Conservation (phyloP, 768 basidiomycete species). For the Suillus subalutaceus region DNA sequence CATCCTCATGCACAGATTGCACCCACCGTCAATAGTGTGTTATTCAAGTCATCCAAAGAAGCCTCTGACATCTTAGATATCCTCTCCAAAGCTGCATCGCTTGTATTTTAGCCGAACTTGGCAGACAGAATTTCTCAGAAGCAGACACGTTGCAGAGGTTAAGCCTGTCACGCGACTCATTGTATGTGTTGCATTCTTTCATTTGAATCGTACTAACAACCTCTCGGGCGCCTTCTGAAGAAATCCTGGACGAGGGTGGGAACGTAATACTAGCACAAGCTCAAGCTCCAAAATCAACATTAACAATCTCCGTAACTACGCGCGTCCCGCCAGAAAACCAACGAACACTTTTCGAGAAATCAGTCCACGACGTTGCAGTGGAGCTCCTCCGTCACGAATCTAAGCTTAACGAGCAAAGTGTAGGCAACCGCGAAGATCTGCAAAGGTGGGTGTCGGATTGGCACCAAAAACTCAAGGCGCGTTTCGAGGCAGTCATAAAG, state of each 20-base stretch:
- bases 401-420: background rate
- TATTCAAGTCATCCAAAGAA: too few species aligned
- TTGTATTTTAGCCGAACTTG: too few species aligned
- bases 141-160: too few species aligned
- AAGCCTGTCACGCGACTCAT: background rate
- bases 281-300: background rate
- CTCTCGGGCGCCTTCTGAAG: conserved; percentile 21
- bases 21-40: too few species aligned
- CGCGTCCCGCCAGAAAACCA: conserved; percentile 52
- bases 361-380: background rate
- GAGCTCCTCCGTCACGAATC: background rate
- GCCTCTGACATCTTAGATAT: too few species aligned
- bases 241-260: conserved; percentile 22
- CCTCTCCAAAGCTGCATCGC: too few species aligned
- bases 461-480: conserved; percentile 44
- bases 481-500: conserved; percentile 51
- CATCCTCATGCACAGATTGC: too few species aligned
- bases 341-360: background rate
- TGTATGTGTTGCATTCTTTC: background rate
- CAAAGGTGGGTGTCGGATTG: conserved; percentile 49
- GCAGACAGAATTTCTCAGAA: too few species aligned
- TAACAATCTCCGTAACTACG: conserved; percentile 30
- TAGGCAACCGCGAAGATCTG: conserved; percentile 46
- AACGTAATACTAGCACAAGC: conserved; percentile 23
- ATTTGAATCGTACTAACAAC: background rate